Base-by-base conservation (phyloP, 2,329 filamentous ascomycete species). In the Penicillium hesseltinei region DNA sequence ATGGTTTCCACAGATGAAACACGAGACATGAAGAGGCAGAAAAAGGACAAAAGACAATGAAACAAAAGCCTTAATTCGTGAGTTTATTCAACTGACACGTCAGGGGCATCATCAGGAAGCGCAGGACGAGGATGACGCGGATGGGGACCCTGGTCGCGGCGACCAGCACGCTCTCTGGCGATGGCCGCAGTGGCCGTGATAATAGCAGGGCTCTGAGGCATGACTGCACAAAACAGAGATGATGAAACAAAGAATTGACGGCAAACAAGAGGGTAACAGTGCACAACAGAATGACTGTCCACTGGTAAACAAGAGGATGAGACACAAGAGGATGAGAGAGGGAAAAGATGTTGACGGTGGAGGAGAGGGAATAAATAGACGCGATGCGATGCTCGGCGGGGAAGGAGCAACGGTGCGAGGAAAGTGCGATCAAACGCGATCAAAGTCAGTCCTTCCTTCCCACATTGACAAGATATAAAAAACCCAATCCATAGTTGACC, bases 21-120 rank as follows among this genome's bases (percentile, higher is more conserved):
- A n/a, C 27, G 15, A 17, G 19, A 40, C 5, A 11, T 11, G 38
- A 25, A 3, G 3, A 51, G 35, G 38, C 19, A 38, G n/a, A 35
- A 35, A 31, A 27, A 17, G 27, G 42, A 42, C 17, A 21, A 21
- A 27, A 29, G 10, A 6, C 49, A 19, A 5, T 13, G 21, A 29
- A 39, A 23, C 13, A 52, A 7, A 40, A 29, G 35, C 25, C 21
- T 8, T 25, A 5, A 47, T 25, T 31, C 8, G 17, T 27, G 11
- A 13, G 9, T 17, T 31, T 1, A 19, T 48, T 13, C 42, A 39
- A 68, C 61, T 70, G 57, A 64, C 64, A 60, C 52, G 35, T 63
- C 57, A 21, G 55, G 62, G 25, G 52, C 57, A 47, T 64, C 55
- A 29, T 63, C 60, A 10, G 50, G 47, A n/a, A 57, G n/a, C 5